Conservation (phyloP, 2,329 filamentous ascomycete species). For the Clarireedia paspali region DNA sequence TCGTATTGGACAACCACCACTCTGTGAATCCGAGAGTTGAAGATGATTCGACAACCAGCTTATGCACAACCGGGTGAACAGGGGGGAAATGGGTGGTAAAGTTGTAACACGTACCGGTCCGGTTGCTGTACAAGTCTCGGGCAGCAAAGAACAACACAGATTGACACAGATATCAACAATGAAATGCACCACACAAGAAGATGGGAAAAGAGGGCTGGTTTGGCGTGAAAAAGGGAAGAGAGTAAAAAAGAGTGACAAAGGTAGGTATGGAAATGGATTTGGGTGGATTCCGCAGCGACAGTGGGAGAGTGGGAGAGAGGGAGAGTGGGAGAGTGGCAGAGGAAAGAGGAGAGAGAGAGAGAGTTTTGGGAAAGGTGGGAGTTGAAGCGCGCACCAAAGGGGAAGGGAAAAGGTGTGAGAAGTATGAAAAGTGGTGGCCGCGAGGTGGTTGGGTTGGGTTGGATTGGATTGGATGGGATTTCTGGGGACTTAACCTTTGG, state of each 20-base stretch:
- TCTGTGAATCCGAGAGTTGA: neutral
- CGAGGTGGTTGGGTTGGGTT: no score
- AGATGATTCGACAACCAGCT: neutral
- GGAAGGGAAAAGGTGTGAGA: neutral
- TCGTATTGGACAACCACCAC: neutral
- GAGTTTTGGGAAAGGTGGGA: neutral
- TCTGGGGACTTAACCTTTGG: neutral
- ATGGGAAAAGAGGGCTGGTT: neutral
- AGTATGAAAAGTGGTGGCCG: neutral
- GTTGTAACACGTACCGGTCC: constrained; percentile 6
- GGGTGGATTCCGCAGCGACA: neutral
- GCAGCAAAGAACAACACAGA: neutral
- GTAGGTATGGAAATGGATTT: neutral
- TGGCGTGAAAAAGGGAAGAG: neutral
- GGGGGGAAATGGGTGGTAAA: neutral
- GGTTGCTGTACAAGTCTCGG: neutral
- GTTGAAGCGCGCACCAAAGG: neutral
- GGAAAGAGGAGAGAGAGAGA: neutral
- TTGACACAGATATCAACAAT: neutral
- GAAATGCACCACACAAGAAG: neutral
- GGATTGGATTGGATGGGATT: no score
- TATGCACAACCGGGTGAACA: constrained; percentile 1
- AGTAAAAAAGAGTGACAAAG: constrained; percentile 1
- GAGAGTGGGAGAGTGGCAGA: neutral
- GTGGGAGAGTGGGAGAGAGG: neutral